phyloP scores from a whole-genome alignment of 805 yeast genomes.

The Yarrowia sp. region DNA sequence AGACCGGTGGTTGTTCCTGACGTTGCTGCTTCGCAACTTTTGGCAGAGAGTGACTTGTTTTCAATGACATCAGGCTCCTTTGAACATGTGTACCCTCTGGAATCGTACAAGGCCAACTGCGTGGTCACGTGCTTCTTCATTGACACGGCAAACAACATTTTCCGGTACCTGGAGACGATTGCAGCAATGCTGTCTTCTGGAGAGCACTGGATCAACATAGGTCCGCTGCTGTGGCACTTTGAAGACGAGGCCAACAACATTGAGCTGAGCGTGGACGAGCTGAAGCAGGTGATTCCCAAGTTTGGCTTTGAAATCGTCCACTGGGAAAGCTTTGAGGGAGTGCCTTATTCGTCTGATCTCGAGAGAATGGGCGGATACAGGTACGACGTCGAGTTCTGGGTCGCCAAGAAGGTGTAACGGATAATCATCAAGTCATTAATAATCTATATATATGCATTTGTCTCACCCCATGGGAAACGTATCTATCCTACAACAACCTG shows the following conservation, averaged over 20 bases:
- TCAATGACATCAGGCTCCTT: slow-evolving; percentile 74
- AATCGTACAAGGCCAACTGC: slow-evolving; percentile 42
- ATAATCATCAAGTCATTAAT: background rate
- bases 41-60: slow-evolving; percentile 42
- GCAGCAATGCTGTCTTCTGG: slow-evolving; percentile 47
- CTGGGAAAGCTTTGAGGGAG: slow-evolving; percentile 45
- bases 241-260: slow-evolving; percentile 69
- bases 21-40: slow-evolving; percentile 30
- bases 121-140: slow-evolving; percentile 63
- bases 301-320: slow-evolving; percentile 54
- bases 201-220: slow-evolving; percentile 83
- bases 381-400: slow-evolving; percentile 70
- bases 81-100: slow-evolving; percentile 52
- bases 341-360: slow-evolving; percentile 53
- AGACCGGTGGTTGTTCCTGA: slow-evolving; percentile 46
- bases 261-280: slow-evolving; percentile 72
- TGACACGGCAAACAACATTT: slow-evolving; percentile 86
- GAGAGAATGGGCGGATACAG: slow-evolving; percentile 52
- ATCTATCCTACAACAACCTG: background rate
- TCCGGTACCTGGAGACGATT: slow-evolving; percentile 71
- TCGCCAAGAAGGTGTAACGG: slow-evolving; percentile 44
- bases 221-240: slow-evolving; percentile 74
- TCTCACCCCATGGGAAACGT: no score
- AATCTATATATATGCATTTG: background rate
- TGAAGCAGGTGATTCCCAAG: slow-evolving; percentile 49